phyloP scores from a whole-genome alignment of 768 basidiomycete species.

The Dioszegia hungarica region DNA sequence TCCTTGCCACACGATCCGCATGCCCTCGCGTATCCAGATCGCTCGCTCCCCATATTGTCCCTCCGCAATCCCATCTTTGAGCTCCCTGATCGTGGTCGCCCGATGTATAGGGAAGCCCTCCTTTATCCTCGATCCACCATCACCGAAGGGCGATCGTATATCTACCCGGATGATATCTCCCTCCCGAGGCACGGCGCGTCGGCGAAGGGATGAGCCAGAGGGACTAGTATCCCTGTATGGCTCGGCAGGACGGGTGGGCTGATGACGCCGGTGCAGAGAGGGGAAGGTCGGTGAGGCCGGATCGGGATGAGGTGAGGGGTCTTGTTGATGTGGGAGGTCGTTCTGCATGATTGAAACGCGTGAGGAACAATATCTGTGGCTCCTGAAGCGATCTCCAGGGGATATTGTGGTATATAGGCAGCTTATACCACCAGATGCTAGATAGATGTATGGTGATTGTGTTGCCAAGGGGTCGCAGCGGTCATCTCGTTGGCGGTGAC shows the following conservation, averaged over 20 bases:
- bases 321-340: slow-evolving; percentile 1
- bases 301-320: slow-evolving; percentile 7
- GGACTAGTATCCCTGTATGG: slow-evolving; percentile 7
- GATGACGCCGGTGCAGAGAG: slow-evolving; percentile 19
- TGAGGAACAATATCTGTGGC: no score
- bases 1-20: slow-evolving; percentile 42
- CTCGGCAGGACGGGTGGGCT: slow-evolving; percentile 17
- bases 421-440: neutral
- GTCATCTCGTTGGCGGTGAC: no score
- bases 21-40: slow-evolving; percentile 30
- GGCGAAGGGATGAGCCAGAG: slow-evolving; percentile 4
- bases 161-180: slow-evolving; percentile 16
- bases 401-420: no score
- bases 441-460: neutral
- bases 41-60: slow-evolving; percentile 22
- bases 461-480: no score
- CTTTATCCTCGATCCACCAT: slow-evolving; percentile 23
- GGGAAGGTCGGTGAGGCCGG: slow-evolving; percentile 22
- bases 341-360: slow-evolving; percentile 3
- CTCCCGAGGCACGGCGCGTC: neutral
- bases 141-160: slow-evolving; percentile 27
- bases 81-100: slow-evolving; percentile 7
- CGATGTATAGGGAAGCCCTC: slow-evolving; percentile 16
- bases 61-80: slow-evolving; percentile 27
- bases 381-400: no score